Conservation (phyloP, 805 yeast genomes). For the Candida corydali region DNA sequence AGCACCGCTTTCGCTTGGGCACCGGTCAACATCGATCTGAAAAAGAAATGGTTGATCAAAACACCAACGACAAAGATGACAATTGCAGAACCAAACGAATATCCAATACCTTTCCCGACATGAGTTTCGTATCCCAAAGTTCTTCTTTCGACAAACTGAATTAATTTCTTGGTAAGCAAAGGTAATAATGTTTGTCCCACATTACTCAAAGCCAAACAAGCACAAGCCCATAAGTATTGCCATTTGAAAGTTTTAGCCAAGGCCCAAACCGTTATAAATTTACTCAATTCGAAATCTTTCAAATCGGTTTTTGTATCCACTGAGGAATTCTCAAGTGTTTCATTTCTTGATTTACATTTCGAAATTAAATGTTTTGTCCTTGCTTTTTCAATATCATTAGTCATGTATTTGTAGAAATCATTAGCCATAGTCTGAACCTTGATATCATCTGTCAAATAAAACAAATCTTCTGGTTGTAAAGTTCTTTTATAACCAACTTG, state of each 20-base stretch:
- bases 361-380: constrained; percentile 16
- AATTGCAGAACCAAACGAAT: constrained; percentile 34
- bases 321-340: constrained; percentile 17
- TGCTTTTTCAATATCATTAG: constrained; percentile 18
- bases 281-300: constrained; percentile 26
- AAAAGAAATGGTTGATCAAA: constrained; percentile 59
- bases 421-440: constrained; percentile 30
- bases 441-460: constrained; percentile 28
- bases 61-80: constrained; percentile 27
- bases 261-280: constrained; percentile 18
- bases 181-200: constrained; percentile 28
- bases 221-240: constrained; percentile 30
- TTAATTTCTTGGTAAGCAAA: constrained; percentile 33
- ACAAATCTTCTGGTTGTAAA: constrained; percentile 60
- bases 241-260: constrained; percentile 26
- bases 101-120: constrained; percentile 37
- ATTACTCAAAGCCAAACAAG: constrained; percentile 21
- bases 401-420: constrained; percentile 19
- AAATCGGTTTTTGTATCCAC: constrained; percentile 24
- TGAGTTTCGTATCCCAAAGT: constrained; percentile 20
- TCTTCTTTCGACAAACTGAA: constrained; percentile 28
- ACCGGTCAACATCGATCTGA: constrained; percentile 58
- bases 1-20: constrained; percentile 67
- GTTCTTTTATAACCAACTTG: constrained; percentile 70
- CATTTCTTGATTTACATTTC: constrained; percentile 26